A percentile compares a stretch with the other conserved stretches of the same genome.
Conservation (phyloP, 441 rosid genomes). For the Metrosideros polymorpha region DNA sequence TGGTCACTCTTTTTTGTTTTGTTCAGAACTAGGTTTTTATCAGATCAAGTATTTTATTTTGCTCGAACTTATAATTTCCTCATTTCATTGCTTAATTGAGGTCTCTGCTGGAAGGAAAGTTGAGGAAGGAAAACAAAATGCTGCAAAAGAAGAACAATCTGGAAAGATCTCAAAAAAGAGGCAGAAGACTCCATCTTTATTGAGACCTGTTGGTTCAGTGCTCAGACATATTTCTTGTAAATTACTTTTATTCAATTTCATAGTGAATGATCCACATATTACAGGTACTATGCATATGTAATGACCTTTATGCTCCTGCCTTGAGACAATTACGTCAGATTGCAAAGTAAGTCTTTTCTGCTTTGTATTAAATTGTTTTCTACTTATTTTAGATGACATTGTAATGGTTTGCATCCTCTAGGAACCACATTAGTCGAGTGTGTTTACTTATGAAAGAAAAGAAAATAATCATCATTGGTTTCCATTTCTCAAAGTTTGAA, state of each 20-base stretch:
- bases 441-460: neutral
- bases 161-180: slow-evolving; percentile 50
- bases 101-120: slow-evolving; percentile 65
- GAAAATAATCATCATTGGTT: neutral
- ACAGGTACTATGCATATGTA: slow-evolving; percentile 92
- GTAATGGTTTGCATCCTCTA: neutral
- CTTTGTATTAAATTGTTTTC: neutral
- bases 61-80: neutral
- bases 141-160: slow-evolving; percentile 33
- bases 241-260: neutral
- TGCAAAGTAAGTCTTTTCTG: slow-evolving; percentile 63
- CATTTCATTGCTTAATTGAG: slow-evolving; percentile 24
- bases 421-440: neutral
- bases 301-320: slow-evolving; percentile 91
- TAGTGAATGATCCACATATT: neutral
- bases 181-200: slow-evolving; percentile 45
- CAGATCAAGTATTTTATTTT: neutral
- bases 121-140: slow-evolving; percentile 50
- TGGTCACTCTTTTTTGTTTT: neutral
- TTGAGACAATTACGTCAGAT: slow-evolving; percentile 90
- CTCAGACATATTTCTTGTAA: slow-evolving; percentile 2
- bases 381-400: neutral
- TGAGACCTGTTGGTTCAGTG: slow-evolving; percentile 69
- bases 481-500: neutral
- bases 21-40: neutral